phyloP scores from a whole-genome alignment of 2,329 filamentous ascomycete genomes.

The Samsoniella hepiali region DNA sequence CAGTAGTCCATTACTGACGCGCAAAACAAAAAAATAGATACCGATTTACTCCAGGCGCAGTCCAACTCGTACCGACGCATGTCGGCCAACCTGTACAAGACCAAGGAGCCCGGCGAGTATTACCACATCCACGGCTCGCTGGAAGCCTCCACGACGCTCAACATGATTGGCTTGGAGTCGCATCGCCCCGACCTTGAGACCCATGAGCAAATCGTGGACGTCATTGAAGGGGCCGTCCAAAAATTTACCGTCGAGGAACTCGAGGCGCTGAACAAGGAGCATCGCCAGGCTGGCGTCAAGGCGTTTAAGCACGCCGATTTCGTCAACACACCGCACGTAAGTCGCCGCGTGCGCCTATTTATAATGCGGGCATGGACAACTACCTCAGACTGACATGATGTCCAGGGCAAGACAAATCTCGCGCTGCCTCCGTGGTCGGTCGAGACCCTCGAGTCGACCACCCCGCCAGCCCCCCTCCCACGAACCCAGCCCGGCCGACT shows the following conservation, averaged over 20 bases:
- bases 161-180: conserved; percentile 66
- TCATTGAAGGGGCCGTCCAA: conserved; percentile 58
- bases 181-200: conserved; percentile 58
- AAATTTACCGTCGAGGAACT: conserved; percentile 53
- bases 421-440: conserved; percentile 48
- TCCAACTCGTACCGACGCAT: conserved; percentile 68
- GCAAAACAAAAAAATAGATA: conserved; percentile 47
- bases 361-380: not conserved
- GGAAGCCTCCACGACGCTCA: conserved; percentile 65
- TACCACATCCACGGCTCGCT: conserved; percentile 75
- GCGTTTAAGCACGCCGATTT: conserved; percentile 60
- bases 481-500: conserved; percentile 27
- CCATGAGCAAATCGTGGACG: conserved; percentile 56
- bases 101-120: conserved; percentile 61
- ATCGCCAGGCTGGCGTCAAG: conserved; percentile 58
- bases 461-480: conserved; percentile 44
- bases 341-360: conserved; percentile 19
- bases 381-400: conserved; percentile 23
- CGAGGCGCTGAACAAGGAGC: conserved; percentile 53
- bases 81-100: conserved; percentile 69
- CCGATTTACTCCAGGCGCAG: conserved; percentile 67
- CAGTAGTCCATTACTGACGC: not conserved
- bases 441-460: conserved; percentile 46
- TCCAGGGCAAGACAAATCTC: conserved; percentile 44
- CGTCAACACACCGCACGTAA: conserved; percentile 45